Evolutionary conservation across 768 basidiomycete genomes (phyloP), one percentile per base, ranked within the genome.

Genomic region (Paxillus involutus): DNA sequence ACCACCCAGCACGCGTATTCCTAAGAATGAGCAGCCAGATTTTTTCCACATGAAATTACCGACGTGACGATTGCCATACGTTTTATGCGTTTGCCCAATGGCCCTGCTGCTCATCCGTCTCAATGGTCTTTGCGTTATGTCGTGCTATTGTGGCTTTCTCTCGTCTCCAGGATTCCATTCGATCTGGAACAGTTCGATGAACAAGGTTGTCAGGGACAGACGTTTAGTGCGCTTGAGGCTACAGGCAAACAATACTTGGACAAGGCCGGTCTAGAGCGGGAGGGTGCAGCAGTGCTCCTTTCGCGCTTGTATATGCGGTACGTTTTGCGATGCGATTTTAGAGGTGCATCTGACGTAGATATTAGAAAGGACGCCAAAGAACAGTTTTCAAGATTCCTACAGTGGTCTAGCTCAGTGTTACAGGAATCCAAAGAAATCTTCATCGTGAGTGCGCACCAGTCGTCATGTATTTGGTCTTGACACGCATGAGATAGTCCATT

Each of bases 111-210:
- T 52, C 69, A 71, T 45, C 59, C 67, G 1, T 63, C 68, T 9
- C 80, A 85, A 37, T 98, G 97, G 97, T 74, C 88, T 21, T 68
- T 93, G 48, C 86, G 93, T 55, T 94, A 95, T 64, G 78, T 89
- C 30, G 75, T 91, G 24, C 77, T 99, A 9, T 76, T 97, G 11
- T 98, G 96, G 96, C 78, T 98, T n/a, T 89, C 91, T 19, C 81
- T 99, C 21, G 88, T 97, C 45, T 89, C 90, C 74, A 92, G 91
- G 75, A 86, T 98, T 16, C 97, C 97, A 0, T 99, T 99, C 69
- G 86, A 91, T 65, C 75, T 99, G 37, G 79, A 84, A 30, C 89
- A 92, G 61, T 92, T 97, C 50, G 92, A 94, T 63, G 86, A 88
- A 52, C 63, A 60, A 10, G 77, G 76, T 3, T 66, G 73, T n/a